A percentile compares a stretch with the other conserved stretches of the same genome.
phyloP scores from a whole-genome alignment of 805 yeast genomes.

The Cyberlindnera maritima region DNA sequence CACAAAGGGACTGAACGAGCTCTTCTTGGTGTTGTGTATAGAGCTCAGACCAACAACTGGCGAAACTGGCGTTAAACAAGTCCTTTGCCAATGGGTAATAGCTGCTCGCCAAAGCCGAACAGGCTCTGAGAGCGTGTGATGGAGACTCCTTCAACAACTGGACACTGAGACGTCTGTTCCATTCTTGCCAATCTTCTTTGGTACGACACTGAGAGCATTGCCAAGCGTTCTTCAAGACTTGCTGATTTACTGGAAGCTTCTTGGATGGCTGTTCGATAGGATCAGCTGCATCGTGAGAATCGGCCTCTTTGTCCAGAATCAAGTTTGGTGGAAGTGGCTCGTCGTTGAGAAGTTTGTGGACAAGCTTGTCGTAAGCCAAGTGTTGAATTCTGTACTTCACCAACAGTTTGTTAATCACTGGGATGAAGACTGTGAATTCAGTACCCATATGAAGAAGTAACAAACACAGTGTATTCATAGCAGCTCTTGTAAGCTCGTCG shows the following conservation, averaged over 20 bases:
- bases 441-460: constrained; percentile 77
- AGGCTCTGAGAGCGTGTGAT: constrained; percentile 89
- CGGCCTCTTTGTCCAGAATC: constrained; percentile 61
- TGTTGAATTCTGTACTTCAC: constrained; percentile 64
- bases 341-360: constrained; percentile 70
- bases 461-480: constrained; percentile 78
- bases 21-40: constrained; percentile 89
- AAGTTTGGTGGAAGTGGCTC: constrained; percentile 83
- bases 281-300: constrained; percentile 30
- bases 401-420: constrained; percentile 69
- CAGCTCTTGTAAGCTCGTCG: constrained; percentile 60
- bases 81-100: constrained; percentile 88
- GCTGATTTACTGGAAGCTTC: constrained; percentile 69
- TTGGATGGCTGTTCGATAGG: constrained; percentile 69
- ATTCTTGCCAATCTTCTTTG: constrained; percentile 96
- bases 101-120: constrained; percentile 83
- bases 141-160: constrained; percentile 90
- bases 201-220: constrained; percentile 87
- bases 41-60: constrained; percentile 92
- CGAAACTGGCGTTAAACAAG: constrained; percentile 90
- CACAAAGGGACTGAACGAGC: constrained; percentile 76
- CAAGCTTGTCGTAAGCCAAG: constrained; percentile 75
- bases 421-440: constrained; percentile 83
- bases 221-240: constrained; percentile 77
- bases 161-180: constrained; percentile 85